Base-by-base conservation (phyloP, 352 stramenopile species). In the Globisporangium cylindrosporum region DNA sequence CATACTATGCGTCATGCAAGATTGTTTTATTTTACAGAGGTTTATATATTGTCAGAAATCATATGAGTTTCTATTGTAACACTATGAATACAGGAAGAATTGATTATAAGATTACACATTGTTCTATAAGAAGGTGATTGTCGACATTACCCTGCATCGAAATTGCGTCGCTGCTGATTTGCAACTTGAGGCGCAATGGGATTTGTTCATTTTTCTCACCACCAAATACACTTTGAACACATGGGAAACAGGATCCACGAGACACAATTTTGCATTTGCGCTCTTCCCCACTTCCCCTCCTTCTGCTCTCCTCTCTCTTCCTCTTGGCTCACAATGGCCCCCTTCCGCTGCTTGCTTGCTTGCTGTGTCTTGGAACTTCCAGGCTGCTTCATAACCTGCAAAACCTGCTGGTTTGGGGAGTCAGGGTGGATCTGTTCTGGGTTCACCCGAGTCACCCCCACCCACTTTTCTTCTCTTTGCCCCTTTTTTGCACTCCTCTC, bases 141-240 rank as follows among this genome's bases (percentile, higher is more conserved):
- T 38, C 7, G 32, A 43, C 36, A 43, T 0, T 20, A 24, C n/a
- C 10, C 27, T 58, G 12, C 53, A 58, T 34, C 15, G 54, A 59
- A 59, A 59, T 59, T 41, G 20, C 25, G 25, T 56, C 6, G 9
- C 15, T 59, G 54, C 54, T 41, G 54, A 59, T 59, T 59, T 59
- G 25, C 54, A 59, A 5, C 6, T 41, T 59, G 14, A 20, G 14
- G 41, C 15, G 4, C 41, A 15, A 6, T 24, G 54, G 53, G 51
- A 29, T 57, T 36, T 58, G 24, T 7, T 49, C 41, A 27, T n/a
- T 34, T 58, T 27, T 58, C 41, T 49, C 41, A 49, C 36, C 36
- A 43, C 15, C 41, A 49, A 3, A 8, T 3, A n/a, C 14, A 32
- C 29, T 32, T 32, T 32, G 24, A 58, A 38, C 32, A 38, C 32